Base-by-base conservation (phyloP, 208 protist species). In the Entamoeba dispar region DNA sequence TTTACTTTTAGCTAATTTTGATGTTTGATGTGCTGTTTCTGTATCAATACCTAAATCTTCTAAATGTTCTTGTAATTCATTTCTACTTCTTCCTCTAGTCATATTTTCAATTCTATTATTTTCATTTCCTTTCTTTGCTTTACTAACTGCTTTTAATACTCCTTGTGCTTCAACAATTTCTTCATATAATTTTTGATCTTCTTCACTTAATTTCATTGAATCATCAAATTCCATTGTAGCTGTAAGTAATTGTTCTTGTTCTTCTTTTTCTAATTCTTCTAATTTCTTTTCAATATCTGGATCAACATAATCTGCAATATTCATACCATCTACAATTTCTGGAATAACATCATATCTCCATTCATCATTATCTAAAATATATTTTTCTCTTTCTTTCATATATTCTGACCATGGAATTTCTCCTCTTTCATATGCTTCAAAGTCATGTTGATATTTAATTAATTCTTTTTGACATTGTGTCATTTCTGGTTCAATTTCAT, bases 271-370 rank as follows among this genome's bases (percentile, higher is more conserved):
- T 31, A 96, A 51, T 38, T 22, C 91, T 22, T 57, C 27, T 7
- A 97, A 77, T 52, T 94, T 93, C 31, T 50, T 91, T 55, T 95
- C 96, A 95, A 99, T 99, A 52, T 99, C 98, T 15, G 98, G 98
- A 95, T 99, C 98, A 92, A 99, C 92, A 95, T 98, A 99, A 96
- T 99, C 99, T 57, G 97, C 96, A 95, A 99, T 98, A 95, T 99
- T 99, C 95, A 99, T 98, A 86, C 99, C 99, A 94, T 99, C 97
- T 96, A 99, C 97, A 94, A 99, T 99, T 95, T 99, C 98, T 4
- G 99, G 99, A 86, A 99, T 98, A 77, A 97, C 96, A 95, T 99
- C 98, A 55, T 98, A 97, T 43, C 97, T 97, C 98, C 98, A 99
- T 90, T 98, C 98, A 6, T 97, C 96, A 93, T 98, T 95, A 91